Percentiles rank a stretch among this genome's conserved stretches.
These are phyloP conservation scores for Leptoxyphium fumago DNA, from an alignment of 2,329 filamentous ascomycete genomes.

Conservation along the genomic window DNA sequence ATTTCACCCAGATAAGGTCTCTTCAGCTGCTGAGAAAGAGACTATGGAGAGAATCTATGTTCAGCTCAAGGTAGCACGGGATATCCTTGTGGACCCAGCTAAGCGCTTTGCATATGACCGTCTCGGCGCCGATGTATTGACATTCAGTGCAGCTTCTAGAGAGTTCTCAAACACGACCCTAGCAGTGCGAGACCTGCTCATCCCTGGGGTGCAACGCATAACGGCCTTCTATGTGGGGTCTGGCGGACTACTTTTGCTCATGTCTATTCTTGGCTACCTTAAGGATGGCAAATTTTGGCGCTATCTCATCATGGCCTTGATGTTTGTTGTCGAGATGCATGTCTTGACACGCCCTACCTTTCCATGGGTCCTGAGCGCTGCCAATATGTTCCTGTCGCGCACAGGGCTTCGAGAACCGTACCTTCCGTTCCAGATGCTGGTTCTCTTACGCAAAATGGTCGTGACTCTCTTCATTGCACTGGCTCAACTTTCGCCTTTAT, in stretches of 20 bases:
- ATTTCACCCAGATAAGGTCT: constrained; percentile 73
- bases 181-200: constrained; percentile 59
- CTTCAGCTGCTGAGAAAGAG: constrained; percentile 24
- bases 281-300: constrained; percentile 47
- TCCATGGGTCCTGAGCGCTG: constrained; percentile 27
- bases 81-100: constrained; percentile 63
- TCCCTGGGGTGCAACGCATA: constrained; percentile 46
- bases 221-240: constrained; percentile 47
- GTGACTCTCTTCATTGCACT: constrained; percentile 74
- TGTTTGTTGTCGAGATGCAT: constrained; percentile 43
- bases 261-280: constrained; percentile 52
- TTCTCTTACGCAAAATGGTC: constrained; percentile 58
- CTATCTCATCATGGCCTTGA: constrained; percentile 35
- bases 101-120: constrained; percentile 80
- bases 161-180: neutral
- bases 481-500: constrained; percentile 60
- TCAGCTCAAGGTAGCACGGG: constrained; percentile 67
- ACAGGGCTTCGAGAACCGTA: constrained; percentile 42
- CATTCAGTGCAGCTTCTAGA: constrained; percentile 44
- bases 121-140: constrained; percentile 59
- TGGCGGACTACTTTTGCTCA: constrained; percentile 42
- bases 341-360: constrained; percentile 39
- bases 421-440: constrained; percentile 73
- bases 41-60: constrained; percentile 50
- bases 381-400: constrained; percentile 33